Evolutionary conservation across 1,284 basidiomycete species (phyloP).

Genomic region (Sparassis latifolia): DNA sequence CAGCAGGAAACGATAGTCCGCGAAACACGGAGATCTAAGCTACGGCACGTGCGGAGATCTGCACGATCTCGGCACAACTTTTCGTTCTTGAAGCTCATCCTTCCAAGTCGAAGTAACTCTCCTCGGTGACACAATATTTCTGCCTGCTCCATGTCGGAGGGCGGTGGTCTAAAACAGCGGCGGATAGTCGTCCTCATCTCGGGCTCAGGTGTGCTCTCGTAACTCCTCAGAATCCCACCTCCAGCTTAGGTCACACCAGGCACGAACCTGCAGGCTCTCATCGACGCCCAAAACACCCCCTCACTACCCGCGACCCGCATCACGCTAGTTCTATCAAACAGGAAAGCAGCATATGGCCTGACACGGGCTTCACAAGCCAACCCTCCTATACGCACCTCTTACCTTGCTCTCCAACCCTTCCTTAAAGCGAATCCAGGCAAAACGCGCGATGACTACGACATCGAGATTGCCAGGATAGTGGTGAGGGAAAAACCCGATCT

Average conservation of each 20-base stretch:
- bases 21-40: no score
- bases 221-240: not conserved
- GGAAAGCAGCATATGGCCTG: conserved; percentile 89
- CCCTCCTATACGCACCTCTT: conserved; percentile 78
- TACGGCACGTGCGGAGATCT: no score
- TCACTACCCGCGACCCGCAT: conserved; percentile 68
- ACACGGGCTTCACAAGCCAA: conserved; percentile 64
- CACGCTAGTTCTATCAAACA: conserved; percentile 84
- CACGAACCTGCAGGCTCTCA: conserved; percentile 92
- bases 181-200: conserved; percentile 68
- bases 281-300: conserved; percentile 74
- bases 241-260: conserved; percentile 41
- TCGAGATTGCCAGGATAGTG: conserved; percentile 73
- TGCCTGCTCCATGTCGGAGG: conserved; percentile 13
- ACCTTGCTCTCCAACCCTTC: conserved; percentile 84
- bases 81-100: no score
- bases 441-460: conserved; percentile 84
- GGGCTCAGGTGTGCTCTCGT: conserved; percentile 62
- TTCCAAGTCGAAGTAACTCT: no score
- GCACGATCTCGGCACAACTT: no score
- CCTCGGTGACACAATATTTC: no score
- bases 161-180: conserved; percentile 13
- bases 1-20: no score
- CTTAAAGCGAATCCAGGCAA: conserved; percentile 69
- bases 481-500: conserved; percentile 68